Percentiles rank a stretch among this genome's conserved stretches.
These are phyloP conservation scores for Solanum ossicruentum DNA, from an alignment of 257 asterid genomes.

Conservation along the genomic window DNA sequence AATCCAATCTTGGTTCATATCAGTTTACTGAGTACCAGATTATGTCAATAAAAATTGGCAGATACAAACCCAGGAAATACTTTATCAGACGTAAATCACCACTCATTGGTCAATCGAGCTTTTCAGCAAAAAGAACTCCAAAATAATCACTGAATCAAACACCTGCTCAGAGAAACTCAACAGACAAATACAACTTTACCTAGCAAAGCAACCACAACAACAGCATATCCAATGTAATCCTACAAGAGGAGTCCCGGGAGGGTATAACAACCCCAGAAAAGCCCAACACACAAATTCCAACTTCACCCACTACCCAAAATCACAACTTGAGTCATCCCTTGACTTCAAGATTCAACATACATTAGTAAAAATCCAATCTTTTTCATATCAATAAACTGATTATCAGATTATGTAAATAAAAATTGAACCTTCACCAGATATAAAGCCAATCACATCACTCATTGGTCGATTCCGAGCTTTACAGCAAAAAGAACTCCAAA, in stretches of 20 bases:
- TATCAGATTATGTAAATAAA: not conserved
- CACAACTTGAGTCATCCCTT: not conserved
- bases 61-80: not conserved
- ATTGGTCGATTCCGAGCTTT: not conserved
- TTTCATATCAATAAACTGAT: not conserved
- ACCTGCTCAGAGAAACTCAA: not conserved
- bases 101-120: not conserved
- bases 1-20: not conserved
- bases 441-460: not conserved
- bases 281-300: not conserved
- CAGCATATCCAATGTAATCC: not conserved
- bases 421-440: not conserved
- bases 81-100: not conserved
- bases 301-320: not conserved
- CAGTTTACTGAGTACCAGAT: not conserved
- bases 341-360: not conserved
- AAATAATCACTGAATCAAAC: not conserved
- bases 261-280: not conserved
- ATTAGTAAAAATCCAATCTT: not conserved
- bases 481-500: not conserved
- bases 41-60: not conserved
- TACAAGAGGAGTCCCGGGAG: not conserved
- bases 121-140: not conserved
- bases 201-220: not conserved
- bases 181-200: not conserved